Evolutionary conservation across 495 filamentous ascomycete species (phyloP), one percentile per base, ranked within the genome.

Genomic region (Penicillium salamii): DNA sequence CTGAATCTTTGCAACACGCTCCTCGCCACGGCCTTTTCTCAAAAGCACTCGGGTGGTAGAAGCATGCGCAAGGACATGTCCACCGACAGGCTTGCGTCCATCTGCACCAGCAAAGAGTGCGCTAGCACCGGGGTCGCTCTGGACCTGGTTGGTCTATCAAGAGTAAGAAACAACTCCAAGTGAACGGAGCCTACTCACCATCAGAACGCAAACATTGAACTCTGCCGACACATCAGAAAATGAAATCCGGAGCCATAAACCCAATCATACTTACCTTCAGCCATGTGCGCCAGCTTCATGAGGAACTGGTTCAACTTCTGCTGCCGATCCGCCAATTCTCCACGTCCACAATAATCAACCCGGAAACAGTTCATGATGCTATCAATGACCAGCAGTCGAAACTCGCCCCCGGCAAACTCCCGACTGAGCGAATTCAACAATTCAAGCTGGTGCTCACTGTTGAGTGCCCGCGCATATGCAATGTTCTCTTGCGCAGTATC

Each of bases 341-440:
- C 87, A 51, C 87, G 82, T 15, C 87, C 87, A 65, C 74, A 77
- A 55, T 81, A 91, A 61, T 90, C 87, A 19, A 87, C 85, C 13
- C 87, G 78, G 58, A 88, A 91, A 49, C 84, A 85, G 39, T 85
- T 83, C 81, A 90, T 89, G 55, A 90, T 86, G 62, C 84, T 88
- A 62, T 91, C 87, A 57, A 91, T 81, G 50, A 91, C 76, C 20
- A 91, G 74, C 37, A 91, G 77, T 19, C 86, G 78, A 63, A 86
- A 91, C 50, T 87, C 78, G 21, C 84, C 84, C 1, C 71, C 79
- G 19, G 79, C 78, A 69, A 91, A 89, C 56, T 80, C 80, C 46
- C 76, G 73, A 42, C 80, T 78, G 13, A 91, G 77, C 12, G 75
- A 75, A 61, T 87, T 85, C 43, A 90, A 72, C 29, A 88, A 63